Conservation (phyloP, 441 rosid species). For the Erodium trifolium region DNA sequence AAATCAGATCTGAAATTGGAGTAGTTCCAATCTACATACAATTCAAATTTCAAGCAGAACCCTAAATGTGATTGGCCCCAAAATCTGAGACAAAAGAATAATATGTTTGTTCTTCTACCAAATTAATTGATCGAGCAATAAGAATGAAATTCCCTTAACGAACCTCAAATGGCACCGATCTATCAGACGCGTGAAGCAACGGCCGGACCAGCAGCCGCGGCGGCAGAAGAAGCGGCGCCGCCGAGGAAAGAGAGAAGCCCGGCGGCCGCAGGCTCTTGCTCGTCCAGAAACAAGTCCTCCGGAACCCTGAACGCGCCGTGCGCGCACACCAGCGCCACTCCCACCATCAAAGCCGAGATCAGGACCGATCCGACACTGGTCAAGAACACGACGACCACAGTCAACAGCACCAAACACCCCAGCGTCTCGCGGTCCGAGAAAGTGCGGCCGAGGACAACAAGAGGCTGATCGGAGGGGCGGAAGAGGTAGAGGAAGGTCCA, state of each 20-base stretch:
- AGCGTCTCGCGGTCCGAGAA: slow-evolving; percentile 55
- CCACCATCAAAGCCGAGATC: slow-evolving; percentile 53
- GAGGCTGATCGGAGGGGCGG: slow-evolving; percentile 60
- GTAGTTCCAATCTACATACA: slow-evolving; percentile 2
- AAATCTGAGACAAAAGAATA: not conserved
- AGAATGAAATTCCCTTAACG: not conserved
- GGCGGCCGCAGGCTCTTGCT: slow-evolving; percentile 33
- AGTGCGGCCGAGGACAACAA: slow-evolving; percentile 42
- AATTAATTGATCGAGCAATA: not conserved
- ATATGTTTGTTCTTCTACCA: not conserved
- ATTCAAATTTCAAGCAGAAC: not conserved
- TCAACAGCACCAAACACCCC: slow-evolving; percentile 25
- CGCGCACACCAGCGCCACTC: slow-evolving; percentile 51
- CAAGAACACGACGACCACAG: slow-evolving; percentile 48
- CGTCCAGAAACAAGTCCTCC: slow-evolving; percentile 63
- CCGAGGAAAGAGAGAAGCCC: no score
- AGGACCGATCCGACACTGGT: slow-evolving; percentile 65
- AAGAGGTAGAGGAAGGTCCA: slow-evolving; percentile 25
- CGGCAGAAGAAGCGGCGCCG: no score
- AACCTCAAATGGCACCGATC: not conserved
- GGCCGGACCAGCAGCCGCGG: no score
- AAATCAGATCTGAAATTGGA: not conserved
- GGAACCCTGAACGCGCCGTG: slow-evolving; percentile 67
- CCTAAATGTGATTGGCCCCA: not conserved
- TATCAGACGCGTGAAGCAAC: no score